Conservation (phyloP, 331 rosid species). For the Arachis monticola region DNA sequence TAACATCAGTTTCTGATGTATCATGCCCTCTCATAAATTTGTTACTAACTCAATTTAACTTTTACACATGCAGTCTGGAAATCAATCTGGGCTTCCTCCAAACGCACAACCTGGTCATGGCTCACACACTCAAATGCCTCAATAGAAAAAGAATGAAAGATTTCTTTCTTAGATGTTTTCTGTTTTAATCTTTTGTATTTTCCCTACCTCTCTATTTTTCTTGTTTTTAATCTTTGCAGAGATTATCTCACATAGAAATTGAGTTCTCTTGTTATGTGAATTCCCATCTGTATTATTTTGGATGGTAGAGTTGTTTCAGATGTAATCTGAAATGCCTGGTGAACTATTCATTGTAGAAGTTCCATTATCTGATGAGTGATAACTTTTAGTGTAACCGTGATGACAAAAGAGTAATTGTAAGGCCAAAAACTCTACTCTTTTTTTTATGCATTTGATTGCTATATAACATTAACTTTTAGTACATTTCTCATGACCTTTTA, state of each 20-base stretch:
- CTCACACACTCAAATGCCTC: slow-evolving; percentile 69
- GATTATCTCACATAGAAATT: slow-evolving; percentile 22
- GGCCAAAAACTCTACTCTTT: too few relatives aligned
- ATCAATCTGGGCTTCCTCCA: slow-evolving; percentile 77
- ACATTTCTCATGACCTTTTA: too few relatives aligned
- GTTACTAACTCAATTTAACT: slow-evolving; percentile 31
- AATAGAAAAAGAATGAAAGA: slow-evolving; percentile 33
- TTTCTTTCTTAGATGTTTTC: slow-evolving; percentile 32
- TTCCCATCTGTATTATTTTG: background rate
- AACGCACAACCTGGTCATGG: slow-evolving; percentile 57
- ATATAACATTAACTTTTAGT: too few relatives aligned
- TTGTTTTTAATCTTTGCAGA: slow-evolving; percentile 19
- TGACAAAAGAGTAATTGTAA: too few relatives aligned
- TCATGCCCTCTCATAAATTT: background rate
- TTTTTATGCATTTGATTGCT: too few relatives aligned
- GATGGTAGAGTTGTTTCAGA: slow-evolving; percentile 13
- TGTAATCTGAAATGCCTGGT: background rate
- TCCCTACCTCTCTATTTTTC: slow-evolving; percentile 8
- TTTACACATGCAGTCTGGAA: slow-evolving; percentile 61
- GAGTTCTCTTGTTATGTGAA: slow-evolving; percentile 7
- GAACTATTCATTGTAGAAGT: background rate
- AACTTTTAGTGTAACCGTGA: too few relatives aligned
- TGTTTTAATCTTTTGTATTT: slow-evolving; percentile 19
- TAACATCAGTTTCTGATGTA: background rate
- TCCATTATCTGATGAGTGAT: background rate